Evolutionary conservation across 768 basidiomycete species (phyloP), one percentile per base, ranked within the genome.

Genomic region (Rhizopogon vulgaris): DNA sequence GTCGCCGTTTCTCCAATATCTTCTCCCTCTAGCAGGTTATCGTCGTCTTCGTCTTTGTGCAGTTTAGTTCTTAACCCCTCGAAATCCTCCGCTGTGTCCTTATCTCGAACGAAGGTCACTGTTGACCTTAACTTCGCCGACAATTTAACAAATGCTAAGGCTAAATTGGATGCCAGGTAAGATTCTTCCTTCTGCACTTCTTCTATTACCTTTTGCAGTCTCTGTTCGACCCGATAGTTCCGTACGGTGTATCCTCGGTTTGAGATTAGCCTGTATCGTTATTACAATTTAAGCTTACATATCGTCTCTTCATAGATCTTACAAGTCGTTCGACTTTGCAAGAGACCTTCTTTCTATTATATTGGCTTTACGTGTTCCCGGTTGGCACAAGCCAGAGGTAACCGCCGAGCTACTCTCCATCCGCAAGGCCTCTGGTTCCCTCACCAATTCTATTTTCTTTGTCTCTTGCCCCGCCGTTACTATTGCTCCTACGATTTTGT

Each of bases 401-500:
- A 69, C 70, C 30, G 68, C 79, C 32, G 66, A 76, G 41, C 67
- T 71, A 28, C 62, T 94, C 47, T 74, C 73, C 50, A 78, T 97
- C 57, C 76, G 75, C 63, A 94, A 87, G 64, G 87, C 94, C 22
- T 91, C 94, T 6, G 94, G 95, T 8, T 87, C 91, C 10, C 71
- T 97, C 57, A 99, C 95, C 38, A 99, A 99, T 68, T 87, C 90
- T 51, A 93, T 99, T 51, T 98, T 91, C 73, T 99, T 98, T 71
- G 87, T 97, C 49, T 90, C 94, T 9, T 92, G 83, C 63, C 74
- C 80, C 36, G 64, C 73, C 30, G 65, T 68, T 17, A 73, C 70
- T 50, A 71, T 67, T 51, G 68, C 72, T 48, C 77, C 73, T 58
- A 94, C 90, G 1, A 68, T 97, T 25, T 78, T 99, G 9, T 80